Conservation (phyloP, 768 basidiomycete genomes). For the Hemileccinum rubropunctum region DNA sequence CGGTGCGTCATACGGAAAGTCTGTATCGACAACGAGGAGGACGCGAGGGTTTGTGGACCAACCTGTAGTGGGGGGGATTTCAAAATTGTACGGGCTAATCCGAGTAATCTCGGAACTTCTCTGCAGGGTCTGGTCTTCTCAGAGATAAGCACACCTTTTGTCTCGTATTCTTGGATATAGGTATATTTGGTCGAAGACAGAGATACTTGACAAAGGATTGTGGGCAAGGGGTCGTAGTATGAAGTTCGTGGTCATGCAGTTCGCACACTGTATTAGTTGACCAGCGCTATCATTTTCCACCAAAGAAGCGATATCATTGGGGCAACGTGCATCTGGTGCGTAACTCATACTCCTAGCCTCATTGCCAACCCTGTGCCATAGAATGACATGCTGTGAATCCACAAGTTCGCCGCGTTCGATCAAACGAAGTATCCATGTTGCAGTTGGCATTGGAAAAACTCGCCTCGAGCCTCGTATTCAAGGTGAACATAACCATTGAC, state of each 20-base stretch:
- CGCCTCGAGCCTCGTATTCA: not conserved
- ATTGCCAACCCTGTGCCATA: constrained; percentile 3
- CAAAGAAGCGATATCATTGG: not conserved
- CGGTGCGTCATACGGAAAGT: not conserved
- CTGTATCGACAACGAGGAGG: constrained; percentile 10
- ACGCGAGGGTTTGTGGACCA: not conserved
- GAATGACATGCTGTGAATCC: constrained; percentile 4
- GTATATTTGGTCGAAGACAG: not conserved
- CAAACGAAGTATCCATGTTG: constrained; percentile 1
- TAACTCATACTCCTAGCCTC: constrained; percentile 6
- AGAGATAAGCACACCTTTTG: not conserved
- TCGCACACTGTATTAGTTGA: no score
- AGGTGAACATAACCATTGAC: not conserved
- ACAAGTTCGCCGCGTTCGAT: constrained; percentile 19
- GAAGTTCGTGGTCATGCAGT: no score
- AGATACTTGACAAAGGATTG: no score
- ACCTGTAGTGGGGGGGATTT: no score
- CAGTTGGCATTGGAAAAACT: constrained; percentile 3
- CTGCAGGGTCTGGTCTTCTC: not conserved
- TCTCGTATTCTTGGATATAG: not conserved
- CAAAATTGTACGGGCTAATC: no score
- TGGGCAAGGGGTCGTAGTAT: no score
- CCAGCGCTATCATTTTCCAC: not conserved
- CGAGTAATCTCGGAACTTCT: not conserved
- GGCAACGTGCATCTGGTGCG: constrained; percentile 12